Conservation (phyloP, 192 early-diverging fungal genomes). For the Entomortierella parvispora region DNA sequence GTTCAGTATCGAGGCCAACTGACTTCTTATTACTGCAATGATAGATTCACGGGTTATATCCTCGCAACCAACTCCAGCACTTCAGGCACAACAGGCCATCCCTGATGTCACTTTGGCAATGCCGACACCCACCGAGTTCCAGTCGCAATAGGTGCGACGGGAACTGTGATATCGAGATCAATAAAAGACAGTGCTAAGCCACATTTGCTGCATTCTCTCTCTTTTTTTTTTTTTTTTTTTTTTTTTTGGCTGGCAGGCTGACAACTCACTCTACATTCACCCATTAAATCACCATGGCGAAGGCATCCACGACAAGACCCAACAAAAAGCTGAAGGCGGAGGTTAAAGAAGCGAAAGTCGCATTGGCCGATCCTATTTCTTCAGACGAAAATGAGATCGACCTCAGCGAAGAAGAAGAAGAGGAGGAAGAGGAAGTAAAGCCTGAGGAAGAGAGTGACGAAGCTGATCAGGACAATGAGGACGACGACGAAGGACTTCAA, state of each 20-base stretch:
- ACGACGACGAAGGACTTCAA: conserved; percentile 1
- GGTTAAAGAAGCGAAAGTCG: background rate
- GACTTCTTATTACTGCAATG: too few relatives aligned
- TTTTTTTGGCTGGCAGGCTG: background rate
- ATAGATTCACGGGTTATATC: too few relatives aligned
- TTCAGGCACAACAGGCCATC: too few relatives aligned
- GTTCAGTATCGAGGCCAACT: too few relatives aligned
- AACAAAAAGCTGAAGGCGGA: conserved; percentile 1
- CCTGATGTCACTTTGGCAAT: too few relatives aligned
- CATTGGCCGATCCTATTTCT: background rate
- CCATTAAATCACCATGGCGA: background rate
- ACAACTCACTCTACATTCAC: too few relatives aligned
- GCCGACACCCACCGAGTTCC: too few relatives aligned
- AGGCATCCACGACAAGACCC: conserved; percentile 4
- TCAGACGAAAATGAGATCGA: background rate
- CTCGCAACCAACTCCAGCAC: too few relatives aligned
- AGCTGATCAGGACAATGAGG: background rate
- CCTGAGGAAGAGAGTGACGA: conserved; percentile 1
- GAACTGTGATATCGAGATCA: too few relatives aligned
- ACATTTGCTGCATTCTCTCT: too few relatives aligned
- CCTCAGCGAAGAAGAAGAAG: conserved; percentile 1
- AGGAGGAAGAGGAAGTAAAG: background rate
- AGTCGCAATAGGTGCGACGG: too few relatives aligned
- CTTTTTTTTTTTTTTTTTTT: background rate
- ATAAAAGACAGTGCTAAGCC: too few relatives aligned